Conservation (phyloP, 2,329 filamentous ascomycete genomes). For the Colletotrichum echinochloae region DNA sequence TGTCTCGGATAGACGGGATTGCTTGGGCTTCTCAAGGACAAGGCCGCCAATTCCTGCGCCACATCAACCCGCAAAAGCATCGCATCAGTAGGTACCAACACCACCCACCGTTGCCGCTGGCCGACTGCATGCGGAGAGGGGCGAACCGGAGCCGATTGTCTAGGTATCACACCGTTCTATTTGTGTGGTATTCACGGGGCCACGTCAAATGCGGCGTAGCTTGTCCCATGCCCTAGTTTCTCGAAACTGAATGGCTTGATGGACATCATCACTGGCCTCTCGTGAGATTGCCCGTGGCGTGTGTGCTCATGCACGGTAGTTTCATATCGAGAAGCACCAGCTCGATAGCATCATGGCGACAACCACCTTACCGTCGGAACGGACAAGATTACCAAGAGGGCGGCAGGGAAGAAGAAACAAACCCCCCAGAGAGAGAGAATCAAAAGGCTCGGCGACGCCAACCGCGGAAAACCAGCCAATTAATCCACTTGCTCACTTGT, state of each 20-base stretch:
- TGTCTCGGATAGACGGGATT: background rate
- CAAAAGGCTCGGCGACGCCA: constrained; percentile 1
- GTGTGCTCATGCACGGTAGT: constrained; percentile 16
- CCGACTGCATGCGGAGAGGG: background rate
- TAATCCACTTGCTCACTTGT: background rate
- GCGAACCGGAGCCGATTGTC: background rate
- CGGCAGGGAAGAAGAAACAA: background rate
- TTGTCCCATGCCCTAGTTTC: background rate
- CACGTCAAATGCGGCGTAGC: constrained; percentile 12
- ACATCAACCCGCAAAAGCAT: background rate
- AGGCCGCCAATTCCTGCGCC: background rate
- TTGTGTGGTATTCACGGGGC: constrained; percentile 12
- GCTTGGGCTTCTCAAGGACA: background rate
- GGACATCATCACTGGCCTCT: constrained; percentile 21
- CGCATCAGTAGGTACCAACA: background rate
- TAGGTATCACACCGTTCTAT: constrained; percentile 4
- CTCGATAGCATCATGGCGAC: constrained; percentile 4
- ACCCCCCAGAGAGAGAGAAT: background rate
- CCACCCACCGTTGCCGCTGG: constrained; percentile 8
- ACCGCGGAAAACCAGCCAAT: constrained; percentile 8
- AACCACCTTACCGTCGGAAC: background rate
- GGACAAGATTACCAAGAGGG: background rate
- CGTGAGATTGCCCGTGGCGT: constrained; percentile 9
- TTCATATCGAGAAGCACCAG: background rate
- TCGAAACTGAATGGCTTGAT: constrained; percentile 15